Evolutionary conservation across 2,329 filamentous ascomycete genomes (phyloP).

Genomic region (Zymoseptoria brevis): DNA sequence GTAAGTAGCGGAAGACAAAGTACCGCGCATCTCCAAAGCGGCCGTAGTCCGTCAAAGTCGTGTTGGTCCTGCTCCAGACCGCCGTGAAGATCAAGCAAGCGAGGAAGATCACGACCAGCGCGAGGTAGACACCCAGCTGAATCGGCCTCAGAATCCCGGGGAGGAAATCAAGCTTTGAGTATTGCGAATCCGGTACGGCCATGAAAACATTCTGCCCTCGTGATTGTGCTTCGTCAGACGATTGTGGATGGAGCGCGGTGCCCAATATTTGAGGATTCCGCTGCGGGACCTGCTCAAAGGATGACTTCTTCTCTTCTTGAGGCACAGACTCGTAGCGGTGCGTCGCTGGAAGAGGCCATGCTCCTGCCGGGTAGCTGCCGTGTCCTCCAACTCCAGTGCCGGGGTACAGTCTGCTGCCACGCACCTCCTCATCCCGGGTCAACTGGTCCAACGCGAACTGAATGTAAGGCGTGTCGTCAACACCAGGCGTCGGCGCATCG

Average conservation of each 20-base stretch:
- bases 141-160: constrained; percentile 62
- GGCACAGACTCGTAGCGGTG: constrained; percentile 17
- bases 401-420: constrained; percentile 45
- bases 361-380: constrained; percentile 14
- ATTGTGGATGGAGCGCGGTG: constrained; percentile 1
- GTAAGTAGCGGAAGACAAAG: constrained; percentile 79
- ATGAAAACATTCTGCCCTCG: constrained; percentile 26
- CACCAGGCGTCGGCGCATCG: constrained; percentile 58
- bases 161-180: constrained; percentile 53
- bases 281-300: constrained; percentile 8
- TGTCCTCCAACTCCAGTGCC: constrained; percentile 15
- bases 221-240: background rate
- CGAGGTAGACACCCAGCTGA: constrained; percentile 53
- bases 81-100: constrained; percentile 65
- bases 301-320: constrained; percentile 14
- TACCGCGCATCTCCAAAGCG: constrained; percentile 66
- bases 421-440: constrained; percentile 62
- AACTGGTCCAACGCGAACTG: constrained; percentile 84
- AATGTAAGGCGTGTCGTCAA: constrained; percentile 81
- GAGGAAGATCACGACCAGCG: constrained; percentile 61
- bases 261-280: constrained; percentile 12
- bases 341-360: constrained; percentile 7
- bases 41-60: constrained; percentile 61
- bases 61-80: constrained; percentile 54
- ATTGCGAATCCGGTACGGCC: constrained; percentile 21